phyloP scores from a whole-genome alignment of 208 protist species.

The Crithidia acanthocephali region DNA sequence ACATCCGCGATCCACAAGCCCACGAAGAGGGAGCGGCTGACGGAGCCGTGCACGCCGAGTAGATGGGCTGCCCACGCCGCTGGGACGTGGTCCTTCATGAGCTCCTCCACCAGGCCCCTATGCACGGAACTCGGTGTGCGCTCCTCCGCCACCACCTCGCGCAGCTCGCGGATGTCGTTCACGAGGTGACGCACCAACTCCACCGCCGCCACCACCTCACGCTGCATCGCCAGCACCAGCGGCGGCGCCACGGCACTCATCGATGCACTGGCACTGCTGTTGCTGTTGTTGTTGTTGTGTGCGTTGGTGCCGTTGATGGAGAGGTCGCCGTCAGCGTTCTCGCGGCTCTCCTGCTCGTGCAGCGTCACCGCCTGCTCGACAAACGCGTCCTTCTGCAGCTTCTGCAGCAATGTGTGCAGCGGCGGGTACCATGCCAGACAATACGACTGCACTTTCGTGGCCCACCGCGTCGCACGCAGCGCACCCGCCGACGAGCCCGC shows the following conservation, averaged over 20 bases:
- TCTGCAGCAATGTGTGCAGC: slow-evolving; percentile 21
- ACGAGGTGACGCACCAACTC: slow-evolving; percentile 76
- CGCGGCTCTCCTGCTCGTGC: slow-evolving; percentile 30
- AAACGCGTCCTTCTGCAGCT: slow-evolving; percentile 40
- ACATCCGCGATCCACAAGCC: slow-evolving; percentile 68
- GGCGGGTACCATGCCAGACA: slow-evolving; percentile 41
- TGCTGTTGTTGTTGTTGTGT: neutral
- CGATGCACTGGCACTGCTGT: neutral
- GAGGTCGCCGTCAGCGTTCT: slow-evolving; percentile 15
- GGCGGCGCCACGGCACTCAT: slow-evolving; percentile 50
- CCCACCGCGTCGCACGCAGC: slow-evolving; percentile 48
- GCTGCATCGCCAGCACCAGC: slow-evolving; percentile 89
- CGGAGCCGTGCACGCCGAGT: slow-evolving; percentile 35
- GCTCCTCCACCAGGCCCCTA: slow-evolving; percentile 80
- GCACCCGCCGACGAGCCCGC: neutral
- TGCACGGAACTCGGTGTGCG: slow-evolving; percentile 91
- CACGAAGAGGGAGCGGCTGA: slow-evolving; percentile 45
- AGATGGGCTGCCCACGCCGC: slow-evolving; percentile 79
- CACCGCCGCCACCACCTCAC: slow-evolving; percentile 76
- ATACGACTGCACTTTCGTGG: slow-evolving; percentile 53
- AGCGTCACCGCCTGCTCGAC: slow-evolving; percentile 34
- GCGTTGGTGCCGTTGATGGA: neutral
- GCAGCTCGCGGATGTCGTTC: slow-evolving; percentile 73
- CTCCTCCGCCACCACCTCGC: slow-evolving; percentile 62
- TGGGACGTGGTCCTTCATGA: slow-evolving; percentile 89